Percentiles rank a stretch among this genome's conserved stretches.
phyloP scores from a whole-genome alignment of 2,329 filamentous ascomycete species.

The Aspergillus vadensis region DNA sequence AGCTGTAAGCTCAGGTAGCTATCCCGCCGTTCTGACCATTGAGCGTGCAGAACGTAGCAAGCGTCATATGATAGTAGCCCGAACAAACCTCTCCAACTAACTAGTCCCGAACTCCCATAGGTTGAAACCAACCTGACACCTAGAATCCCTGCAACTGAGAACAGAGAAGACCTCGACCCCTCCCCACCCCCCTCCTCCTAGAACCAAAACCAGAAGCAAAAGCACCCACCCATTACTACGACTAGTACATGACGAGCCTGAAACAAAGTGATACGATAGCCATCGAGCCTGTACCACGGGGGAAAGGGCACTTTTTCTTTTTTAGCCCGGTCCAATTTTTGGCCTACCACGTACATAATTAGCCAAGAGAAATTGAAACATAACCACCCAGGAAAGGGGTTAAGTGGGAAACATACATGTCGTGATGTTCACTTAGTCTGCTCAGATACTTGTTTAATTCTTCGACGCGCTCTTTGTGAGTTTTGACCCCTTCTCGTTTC shows the following conservation, averaged over 20 bases:
- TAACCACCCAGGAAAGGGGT: not conserved
- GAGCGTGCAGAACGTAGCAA: constrained; percentile 23
- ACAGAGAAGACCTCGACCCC: not conserved
- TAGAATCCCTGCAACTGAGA: not conserved
- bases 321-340: constrained; percentile 46
- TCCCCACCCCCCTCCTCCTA: not conserved
- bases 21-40: constrained; percentile 14
- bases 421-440: constrained; percentile 91
- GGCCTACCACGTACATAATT: constrained; percentile 29
- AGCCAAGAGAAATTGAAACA: not conserved
- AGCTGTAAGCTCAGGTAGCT: constrained; percentile 11
- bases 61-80: constrained; percentile 10
- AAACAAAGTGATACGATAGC: constrained; percentile 2
- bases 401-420: constrained; percentile 64
- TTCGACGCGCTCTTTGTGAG: constrained; percentile 94
- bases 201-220: not conserved
- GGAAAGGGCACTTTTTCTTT: not conserved
- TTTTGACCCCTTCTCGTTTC: constrained; percentile 84
- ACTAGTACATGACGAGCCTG: not conserved
- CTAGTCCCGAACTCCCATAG: not conserved
- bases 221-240: not conserved
- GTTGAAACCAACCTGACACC: not conserved
- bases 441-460: constrained; percentile 93
- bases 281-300: not conserved
- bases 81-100: not conserved